phyloP scores from a whole-genome alignment of 257 asterid species.

The Solanum sejunctum region DNA sequence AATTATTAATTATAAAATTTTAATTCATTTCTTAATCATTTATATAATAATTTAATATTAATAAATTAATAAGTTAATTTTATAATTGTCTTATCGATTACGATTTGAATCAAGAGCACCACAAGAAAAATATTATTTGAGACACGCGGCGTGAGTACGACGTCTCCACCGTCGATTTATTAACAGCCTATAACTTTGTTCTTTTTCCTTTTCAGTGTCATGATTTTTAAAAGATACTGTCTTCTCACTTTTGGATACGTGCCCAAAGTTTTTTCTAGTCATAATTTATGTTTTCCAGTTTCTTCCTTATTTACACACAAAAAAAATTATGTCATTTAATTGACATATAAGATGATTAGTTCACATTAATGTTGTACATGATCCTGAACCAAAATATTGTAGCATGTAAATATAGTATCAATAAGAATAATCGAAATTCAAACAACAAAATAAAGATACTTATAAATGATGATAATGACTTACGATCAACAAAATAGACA shows the following conservation, averaged over 20 bases:
- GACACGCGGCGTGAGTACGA: neutral
- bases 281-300: neutral
- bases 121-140: neutral
- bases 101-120: neutral
- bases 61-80: neutral
- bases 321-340: neutral
- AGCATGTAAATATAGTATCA: neutral
- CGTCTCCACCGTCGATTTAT: neutral
- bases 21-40: neutral
- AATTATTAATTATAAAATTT: no score
- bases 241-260: neutral
- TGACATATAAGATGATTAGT: neutral
- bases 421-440: neutral
- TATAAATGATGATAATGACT: neutral
- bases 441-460: neutral
- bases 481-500: neutral
- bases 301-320: neutral
- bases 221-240: neutral
- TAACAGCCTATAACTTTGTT: neutral
- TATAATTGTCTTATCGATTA: neutral
- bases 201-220: neutral
- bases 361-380: neutral
- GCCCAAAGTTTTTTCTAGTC: neutral
- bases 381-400: neutral
- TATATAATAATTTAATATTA: neutral